Evolutionary conservation across 768 basidiomycete species (phyloP).

Genomic region (Lentinula detonsa): DNA sequence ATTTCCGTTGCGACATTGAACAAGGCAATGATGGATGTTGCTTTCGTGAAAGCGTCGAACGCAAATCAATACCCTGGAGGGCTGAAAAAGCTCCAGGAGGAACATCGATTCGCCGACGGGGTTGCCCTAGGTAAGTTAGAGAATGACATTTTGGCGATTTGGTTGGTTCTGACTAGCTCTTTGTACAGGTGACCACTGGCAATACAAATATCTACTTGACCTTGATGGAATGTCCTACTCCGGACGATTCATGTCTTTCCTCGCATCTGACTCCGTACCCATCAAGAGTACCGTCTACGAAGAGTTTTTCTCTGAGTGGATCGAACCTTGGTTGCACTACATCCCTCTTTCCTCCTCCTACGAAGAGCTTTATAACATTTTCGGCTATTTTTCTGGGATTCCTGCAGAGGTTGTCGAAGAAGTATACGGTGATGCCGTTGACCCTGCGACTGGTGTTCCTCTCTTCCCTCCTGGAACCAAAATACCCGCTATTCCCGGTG

Average conservation of each 20-base stretch:
- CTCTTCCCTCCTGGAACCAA: not conserved
- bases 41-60: conserved; percentile 54
- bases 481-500: conserved; percentile 1
- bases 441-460: not conserved
- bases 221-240: conserved; percentile 77
- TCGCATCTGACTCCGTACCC: conserved; percentile 60
- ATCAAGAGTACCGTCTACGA: conserved; percentile 68
- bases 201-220: conserved; percentile 67
- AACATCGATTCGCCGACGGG: conserved; percentile 66
- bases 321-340: conserved; percentile 86
- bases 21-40: conserved; percentile 60
- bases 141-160: not conserved
- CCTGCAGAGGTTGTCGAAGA: conserved; percentile 39
- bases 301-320: conserved; percentile 70
- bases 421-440: not conserved
- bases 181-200: conserved; percentile 45
- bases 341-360: conserved; percentile 88
- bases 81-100: conserved; percentile 50
- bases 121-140: conserved; percentile 57
- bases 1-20: conserved; percentile 47
- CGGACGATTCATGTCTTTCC: conserved; percentile 56
- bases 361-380: conserved; percentile 89
- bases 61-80: conserved; percentile 73
- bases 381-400: conserved; percentile 89
- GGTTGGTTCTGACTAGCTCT: too few species aligned